A percentile compares a stretch with the other conserved stretches of the same genome.
Conservation (phyloP, 805 yeast genomes). For the Pichia pseudocactophila region DNA sequence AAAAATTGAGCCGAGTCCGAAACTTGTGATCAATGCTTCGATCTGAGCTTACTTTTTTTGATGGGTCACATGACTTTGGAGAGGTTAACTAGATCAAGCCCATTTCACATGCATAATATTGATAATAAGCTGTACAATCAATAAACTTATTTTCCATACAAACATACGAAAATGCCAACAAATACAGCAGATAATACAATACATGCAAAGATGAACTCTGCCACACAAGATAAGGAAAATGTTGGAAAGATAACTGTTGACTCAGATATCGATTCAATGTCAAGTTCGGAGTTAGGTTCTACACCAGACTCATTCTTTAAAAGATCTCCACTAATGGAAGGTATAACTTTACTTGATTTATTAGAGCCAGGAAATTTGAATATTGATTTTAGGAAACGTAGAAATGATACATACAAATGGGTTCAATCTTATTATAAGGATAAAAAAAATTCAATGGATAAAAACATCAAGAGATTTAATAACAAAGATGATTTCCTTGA, state of each 20-base stretch:
- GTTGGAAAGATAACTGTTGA: not conserved
- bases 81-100: too few relatives aligned
- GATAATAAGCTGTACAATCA: too few relatives aligned
- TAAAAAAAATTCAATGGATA: slow-evolving; percentile 15
- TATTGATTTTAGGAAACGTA: slow-evolving; percentile 16
- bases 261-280: not conserved
- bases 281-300: not conserved
- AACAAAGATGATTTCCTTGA: slow-evolving; percentile 23
- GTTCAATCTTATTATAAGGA: slow-evolving; percentile 22
- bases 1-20: too few relatives aligned
- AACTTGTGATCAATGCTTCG: too few relatives aligned
- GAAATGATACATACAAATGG: slow-evolving; percentile 22
- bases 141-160: too few relatives aligned
- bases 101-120: too few relatives aligned
- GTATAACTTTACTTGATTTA: slow-evolving; percentile 23
- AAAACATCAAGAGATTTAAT: slow-evolving; percentile 16
- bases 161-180: too few relatives aligned
- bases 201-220: too few relatives aligned
- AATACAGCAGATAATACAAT: too few relatives aligned
- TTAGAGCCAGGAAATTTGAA: slow-evolving; percentile 24
- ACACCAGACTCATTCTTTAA: slow-evolving; percentile 4
- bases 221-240: not conserved
- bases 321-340: slow-evolving; percentile 20
- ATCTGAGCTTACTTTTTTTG: too few relatives aligned
- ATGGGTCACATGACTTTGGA: too few relatives aligned